Conservation (phyloP, 148 eudicot genomes). For the Camellia sinensis region DNA sequence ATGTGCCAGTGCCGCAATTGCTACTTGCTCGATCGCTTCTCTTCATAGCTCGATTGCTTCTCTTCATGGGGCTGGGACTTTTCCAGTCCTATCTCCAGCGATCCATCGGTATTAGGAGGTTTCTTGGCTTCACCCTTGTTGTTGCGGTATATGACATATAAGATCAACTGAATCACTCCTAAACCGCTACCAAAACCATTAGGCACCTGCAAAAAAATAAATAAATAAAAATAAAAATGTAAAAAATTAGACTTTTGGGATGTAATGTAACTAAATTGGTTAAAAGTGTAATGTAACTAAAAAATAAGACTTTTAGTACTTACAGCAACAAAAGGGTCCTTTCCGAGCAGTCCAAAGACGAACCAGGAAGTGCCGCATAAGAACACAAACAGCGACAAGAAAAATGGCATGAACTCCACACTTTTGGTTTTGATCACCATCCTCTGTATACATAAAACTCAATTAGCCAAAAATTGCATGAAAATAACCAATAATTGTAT, state of each 20-base stretch:
- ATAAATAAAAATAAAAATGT: too few relatives aligned
- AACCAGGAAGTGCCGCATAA: constrained; percentile 88
- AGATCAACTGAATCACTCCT: constrained; percentile 65
- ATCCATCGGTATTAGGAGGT: constrained; percentile 12
- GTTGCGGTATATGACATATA: constrained; percentile 62
- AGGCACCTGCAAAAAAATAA: constrained; percentile 53
- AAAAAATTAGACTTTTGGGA: too few relatives aligned
- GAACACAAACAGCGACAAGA: constrained; percentile 77
- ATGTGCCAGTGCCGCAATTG: too few relatives aligned
- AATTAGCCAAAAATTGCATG: too few relatives aligned
- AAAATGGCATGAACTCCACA: constrained; percentile 90
- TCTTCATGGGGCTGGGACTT: neutral
- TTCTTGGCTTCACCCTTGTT: constrained; percentile 32
- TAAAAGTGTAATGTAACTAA: too few relatives aligned
- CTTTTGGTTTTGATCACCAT: constrained; percentile 81
- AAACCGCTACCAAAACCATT: constrained; percentile 72
- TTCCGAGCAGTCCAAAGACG: constrained; percentile 73
- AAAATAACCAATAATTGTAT: too few relatives aligned
- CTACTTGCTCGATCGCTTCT: too few relatives aligned
- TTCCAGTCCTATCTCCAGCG: constrained; percentile 43
- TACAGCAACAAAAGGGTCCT: constrained; percentile 72
- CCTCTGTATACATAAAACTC: constrained; percentile 40
- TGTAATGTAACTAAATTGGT: too few relatives aligned
- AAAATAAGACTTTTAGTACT: constrained; percentile 20
- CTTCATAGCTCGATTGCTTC: too few relatives aligned